Percentiles rank a stretch among this genome's conserved stretches.
Evolutionary conservation across 192 early-diverging fungal species (phyloP).

Genomic region (Podila clonocystis): DNA sequence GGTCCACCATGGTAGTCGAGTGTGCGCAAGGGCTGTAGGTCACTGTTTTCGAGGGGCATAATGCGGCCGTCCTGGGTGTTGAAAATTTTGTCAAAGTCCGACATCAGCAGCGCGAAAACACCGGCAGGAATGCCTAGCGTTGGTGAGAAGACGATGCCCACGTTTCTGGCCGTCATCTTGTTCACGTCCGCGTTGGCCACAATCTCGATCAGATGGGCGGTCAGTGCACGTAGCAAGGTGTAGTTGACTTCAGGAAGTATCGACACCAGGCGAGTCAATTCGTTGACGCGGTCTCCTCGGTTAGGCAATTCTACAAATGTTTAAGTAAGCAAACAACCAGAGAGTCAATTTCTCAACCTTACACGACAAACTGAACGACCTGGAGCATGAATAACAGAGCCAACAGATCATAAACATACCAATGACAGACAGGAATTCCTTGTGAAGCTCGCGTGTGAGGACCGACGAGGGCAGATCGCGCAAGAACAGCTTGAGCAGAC

Average conservation of each 20-base stretch:
- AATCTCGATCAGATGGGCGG: conserved; percentile 91
- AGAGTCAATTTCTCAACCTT: neutral
- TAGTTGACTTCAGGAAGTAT: conserved; percentile 90
- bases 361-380: neutral
- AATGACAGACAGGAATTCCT: conserved; percentile 85
- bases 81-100: conserved; percentile 90
- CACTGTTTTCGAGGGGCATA: conserved; percentile 48
- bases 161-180: conserved; percentile 95
- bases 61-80: conserved; percentile 68
- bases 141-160: conserved; percentile 97
- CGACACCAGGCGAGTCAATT: conserved; percentile 84
- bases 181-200: conserved; percentile 87
- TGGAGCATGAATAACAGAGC: neutral
- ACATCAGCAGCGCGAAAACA: conserved; percentile 91
- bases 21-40: conserved; percentile 9
- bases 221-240: conserved; percentile 85
- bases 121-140: conserved; percentile 93
- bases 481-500: conserved; percentile 91
- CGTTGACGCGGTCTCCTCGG: conserved; percentile 82
- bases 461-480: conserved; percentile 91
- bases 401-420: conserved; percentile 53
- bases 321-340: neutral
- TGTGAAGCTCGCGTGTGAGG: conserved; percentile 82
- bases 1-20: neutral
- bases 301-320: conserved; percentile 73